phyloP scores from a whole-genome alignment of 202 grass and related monocot species.

The Bolboschoenoplectus hybrid region DNA sequence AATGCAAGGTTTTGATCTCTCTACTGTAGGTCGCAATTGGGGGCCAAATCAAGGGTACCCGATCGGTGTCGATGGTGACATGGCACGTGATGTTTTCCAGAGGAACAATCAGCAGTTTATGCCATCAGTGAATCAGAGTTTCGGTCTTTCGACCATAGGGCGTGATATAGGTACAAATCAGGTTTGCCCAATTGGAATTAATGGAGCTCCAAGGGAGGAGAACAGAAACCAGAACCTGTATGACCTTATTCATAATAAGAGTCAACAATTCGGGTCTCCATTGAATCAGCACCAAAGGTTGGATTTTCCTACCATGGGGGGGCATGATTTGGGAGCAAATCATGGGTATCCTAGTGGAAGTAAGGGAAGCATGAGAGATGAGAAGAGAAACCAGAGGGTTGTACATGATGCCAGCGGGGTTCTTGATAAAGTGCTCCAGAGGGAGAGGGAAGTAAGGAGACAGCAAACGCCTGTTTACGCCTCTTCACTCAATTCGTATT shows the following conservation, averaged over 20 bases:
- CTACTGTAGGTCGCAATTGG: background rate
- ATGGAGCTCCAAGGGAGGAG: slow-evolving; percentile 26
- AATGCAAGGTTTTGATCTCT: slow-evolving; percentile 32
- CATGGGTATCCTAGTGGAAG: slow-evolving; percentile 19
- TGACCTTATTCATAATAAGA: slow-evolving; percentile 16
- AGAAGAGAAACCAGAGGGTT: slow-evolving; percentile 26
- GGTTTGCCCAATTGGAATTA: slow-evolving; percentile 28
- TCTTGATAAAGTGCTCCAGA: slow-evolving; percentile 30
- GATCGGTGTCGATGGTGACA: background rate
- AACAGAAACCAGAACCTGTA: slow-evolving; percentile 19
- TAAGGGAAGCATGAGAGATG: slow-evolving; percentile 19
- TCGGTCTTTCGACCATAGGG: slow-evolving; percentile 9
- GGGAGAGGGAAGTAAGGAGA: slow-evolving; percentile 32
- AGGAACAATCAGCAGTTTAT: slow-evolving; percentile 33
- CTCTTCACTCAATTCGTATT: slow-evolving; percentile 3
- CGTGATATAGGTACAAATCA: slow-evolving; percentile 18
- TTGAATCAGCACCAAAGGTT: slow-evolving; percentile 29
- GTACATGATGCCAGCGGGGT: slow-evolving; percentile 1
- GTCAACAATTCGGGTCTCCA: slow-evolving; percentile 14
- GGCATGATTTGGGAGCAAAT: slow-evolving; percentile 24
- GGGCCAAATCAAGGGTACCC: slow-evolving; percentile 27
- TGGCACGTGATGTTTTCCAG: slow-evolving; percentile 17
- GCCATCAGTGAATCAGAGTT: slow-evolving; percentile 23
- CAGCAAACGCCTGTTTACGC: background rate
- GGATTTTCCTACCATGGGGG: slow-evolving; percentile 19